Evolutionary conservation across 306 rosid species (phyloP).

Genomic region (Sicyos edulis): DNA sequence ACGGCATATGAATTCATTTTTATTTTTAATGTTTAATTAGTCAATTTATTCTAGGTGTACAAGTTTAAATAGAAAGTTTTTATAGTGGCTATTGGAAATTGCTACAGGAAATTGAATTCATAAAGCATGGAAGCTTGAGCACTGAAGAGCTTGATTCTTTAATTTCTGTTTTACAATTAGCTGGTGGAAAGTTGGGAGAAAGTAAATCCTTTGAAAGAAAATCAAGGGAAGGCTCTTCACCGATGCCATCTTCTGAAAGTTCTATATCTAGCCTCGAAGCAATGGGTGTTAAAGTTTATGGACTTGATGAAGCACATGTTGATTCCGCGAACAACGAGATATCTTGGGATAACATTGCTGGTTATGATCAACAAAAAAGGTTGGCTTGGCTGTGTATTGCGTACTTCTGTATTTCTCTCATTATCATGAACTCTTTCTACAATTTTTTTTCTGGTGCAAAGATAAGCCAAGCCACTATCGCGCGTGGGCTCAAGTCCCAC

Average conservation of each 20-base stretch:
- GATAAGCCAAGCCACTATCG: too few relatives aligned
- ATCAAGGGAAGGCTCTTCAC: slow-evolving; percentile 38
- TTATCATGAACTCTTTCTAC: too few relatives aligned
- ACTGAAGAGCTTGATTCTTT: slow-evolving; percentile 72
- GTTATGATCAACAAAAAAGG: slow-evolving; percentile 83
- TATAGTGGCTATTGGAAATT: slow-evolving; percentile 21
- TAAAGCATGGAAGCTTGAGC: slow-evolving; percentile 63
- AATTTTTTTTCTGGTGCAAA: too few relatives aligned
- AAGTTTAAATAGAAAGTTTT: not conserved
- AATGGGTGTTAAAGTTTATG: slow-evolving; percentile 78
- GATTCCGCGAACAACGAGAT: slow-evolving; percentile 39
- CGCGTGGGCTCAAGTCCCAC: too few relatives aligned
- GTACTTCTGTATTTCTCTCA: too few relatives aligned
- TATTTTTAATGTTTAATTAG: not conserved
- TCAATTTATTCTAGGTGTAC: too few relatives aligned
- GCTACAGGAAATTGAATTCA: slow-evolving; percentile 80
- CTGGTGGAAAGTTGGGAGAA: slow-evolving; percentile 53
- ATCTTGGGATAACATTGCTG: slow-evolving; percentile 87
- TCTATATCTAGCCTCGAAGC: slow-evolving; percentile 67
- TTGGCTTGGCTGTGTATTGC: slow-evolving; percentile 27
- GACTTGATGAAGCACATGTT: slow-evolving; percentile 42
- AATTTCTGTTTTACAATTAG: slow-evolving; percentile 62
- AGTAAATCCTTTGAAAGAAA: slow-evolving; percentile 35
- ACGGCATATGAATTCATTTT: not conserved
- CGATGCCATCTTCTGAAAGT: slow-evolving; percentile 50